Base-by-base conservation (phyloP, 2,329 filamentous ascomycete genomes). In the Pseudopyrenochaeta lycopersici region DNA sequence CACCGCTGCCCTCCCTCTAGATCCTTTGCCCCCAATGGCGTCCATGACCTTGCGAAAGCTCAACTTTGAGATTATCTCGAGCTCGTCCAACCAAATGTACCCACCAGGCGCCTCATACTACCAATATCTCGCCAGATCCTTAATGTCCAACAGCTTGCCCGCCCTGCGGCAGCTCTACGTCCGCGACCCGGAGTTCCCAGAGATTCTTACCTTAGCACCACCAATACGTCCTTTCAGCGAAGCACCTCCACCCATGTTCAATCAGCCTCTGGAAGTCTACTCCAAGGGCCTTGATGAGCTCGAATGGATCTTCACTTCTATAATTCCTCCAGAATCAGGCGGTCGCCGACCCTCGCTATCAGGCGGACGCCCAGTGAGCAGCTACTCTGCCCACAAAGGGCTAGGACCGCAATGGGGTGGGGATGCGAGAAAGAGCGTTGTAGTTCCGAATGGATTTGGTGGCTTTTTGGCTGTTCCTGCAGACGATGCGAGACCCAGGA, bases 111-210 rank as follows among this genome's bases (percentile, higher is more conserved):
- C 79, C 20, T 84, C 82, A 15, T 96, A 97, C 78, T 96, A 97
- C 76, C 85, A 86, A 56, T 97, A 97, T 75, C 85, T 98, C 17
- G 88, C 91, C 21, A 85, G 85, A n/a, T 96, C 91, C 0, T 85
- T 98, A 29, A 85, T 95, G 55, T 84, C 87, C 14, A 89, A 89
- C 57, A 85, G 86, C 7, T 82, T 98, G 7, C 92, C 92, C 1
- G 85, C 84, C 31, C 82, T 98, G 7, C 83, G 83, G 31, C 85
- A 88, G 18, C 84, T 98, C 7, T 97, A 96, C 72, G 94, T 97
- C 15, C 89, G 91, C 45, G 92, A 97, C 67, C 85, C 89, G 21
- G 82, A 85, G 44, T 97, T 98, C 71, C 88, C 92, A 1, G 91
- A 96, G 63, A 84, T 88, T 10, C 85, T 97, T 5, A 83, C 92